These are phyloP conservation scores for Protoeuglena noctilucae DNA, from an alignment of 139 green algal genomes.

Conservation along the genomic window DNA sequence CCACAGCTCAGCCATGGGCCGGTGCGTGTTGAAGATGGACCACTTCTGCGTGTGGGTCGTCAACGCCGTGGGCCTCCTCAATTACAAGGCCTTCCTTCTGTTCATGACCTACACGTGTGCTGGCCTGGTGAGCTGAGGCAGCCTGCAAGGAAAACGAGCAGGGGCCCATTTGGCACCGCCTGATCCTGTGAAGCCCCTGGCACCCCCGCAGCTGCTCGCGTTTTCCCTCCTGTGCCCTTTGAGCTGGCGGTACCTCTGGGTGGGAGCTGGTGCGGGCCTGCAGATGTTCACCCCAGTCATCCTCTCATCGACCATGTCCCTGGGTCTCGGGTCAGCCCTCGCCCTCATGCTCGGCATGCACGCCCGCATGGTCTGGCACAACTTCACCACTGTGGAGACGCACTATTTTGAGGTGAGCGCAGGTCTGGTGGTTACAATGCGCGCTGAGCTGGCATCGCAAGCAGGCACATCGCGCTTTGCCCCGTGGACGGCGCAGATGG, in stretches of 20 bases:
- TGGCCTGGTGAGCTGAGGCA: not conserved
- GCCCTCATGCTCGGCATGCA: not conserved
- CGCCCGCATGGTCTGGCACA: not conserved
- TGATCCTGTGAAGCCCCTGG: not conserved
- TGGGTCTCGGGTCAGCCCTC: not conserved
- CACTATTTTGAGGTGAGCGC: too few relatives aligned
- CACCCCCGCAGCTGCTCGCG: not conserved
- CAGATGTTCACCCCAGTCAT: not conserved
- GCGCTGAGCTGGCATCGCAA: too few relatives aligned
- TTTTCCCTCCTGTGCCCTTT: not conserved
- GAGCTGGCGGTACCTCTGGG: not conserved
- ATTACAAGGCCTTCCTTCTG: conserved; percentile 10
- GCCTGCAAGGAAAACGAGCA: not conserved
- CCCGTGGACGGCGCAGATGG: too few relatives aligned
- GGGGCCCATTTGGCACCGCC: not conserved
- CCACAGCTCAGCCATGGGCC: not conserved
- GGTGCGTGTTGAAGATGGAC: conserved; percentile 10
- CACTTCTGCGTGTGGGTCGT: conserved; percentile 11
- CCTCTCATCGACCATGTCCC: not conserved
- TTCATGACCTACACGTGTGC: conserved; percentile 9
- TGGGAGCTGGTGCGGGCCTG: not conserved
- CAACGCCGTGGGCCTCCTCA: conserved; percentile 8
- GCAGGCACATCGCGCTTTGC: too few relatives aligned
- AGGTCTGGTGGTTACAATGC: too few relatives aligned
- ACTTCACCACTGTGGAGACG: conserved; percentile 2